phyloP scores from a whole-genome alignment of 2,329 filamentous ascomycete genomes.

The Neonectria sp. region DNA sequence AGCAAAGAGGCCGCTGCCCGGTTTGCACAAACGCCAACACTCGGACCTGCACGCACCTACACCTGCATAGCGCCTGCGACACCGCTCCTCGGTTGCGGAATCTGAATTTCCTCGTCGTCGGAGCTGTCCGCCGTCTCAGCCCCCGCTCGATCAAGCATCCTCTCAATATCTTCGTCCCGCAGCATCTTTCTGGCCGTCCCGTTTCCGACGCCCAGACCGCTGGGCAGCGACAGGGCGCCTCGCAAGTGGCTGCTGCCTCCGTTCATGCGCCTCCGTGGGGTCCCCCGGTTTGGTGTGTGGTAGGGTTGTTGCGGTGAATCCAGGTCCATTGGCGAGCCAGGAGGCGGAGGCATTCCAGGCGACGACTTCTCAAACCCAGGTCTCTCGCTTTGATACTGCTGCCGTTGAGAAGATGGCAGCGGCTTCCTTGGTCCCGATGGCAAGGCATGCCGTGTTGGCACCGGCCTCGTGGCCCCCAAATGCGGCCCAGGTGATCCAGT shows the following conservation, averaged over 20 bases:
- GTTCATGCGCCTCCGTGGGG: constrained; percentile 61
- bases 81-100: constrained; percentile 56
- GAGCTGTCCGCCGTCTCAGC: constrained; percentile 68
- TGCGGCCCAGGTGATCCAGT: constrained; percentile 54
- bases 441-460: constrained; percentile 54
- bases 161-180: constrained; percentile 70
- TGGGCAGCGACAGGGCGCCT: constrained; percentile 64
- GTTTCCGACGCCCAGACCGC: constrained; percentile 61
- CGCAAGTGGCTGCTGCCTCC: constrained; percentile 56
- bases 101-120: constrained; percentile 70
- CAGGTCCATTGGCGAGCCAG: constrained; percentile 64
- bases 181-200: constrained; percentile 57
- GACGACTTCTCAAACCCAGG: constrained; percentile 66
- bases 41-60: constrained; percentile 28
- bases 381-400: constrained; percentile 59
- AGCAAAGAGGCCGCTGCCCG: constrained; percentile 21
- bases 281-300: constrained; percentile 51
- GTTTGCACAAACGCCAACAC: neutral
- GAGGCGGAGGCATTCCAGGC: constrained; percentile 53
- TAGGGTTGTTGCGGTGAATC: constrained; percentile 54
- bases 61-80: constrained; percentile 50
- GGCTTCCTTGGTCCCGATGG: constrained; percentile 68
- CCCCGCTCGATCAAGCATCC: constrained; percentile 69
- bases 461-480: constrained; percentile 30
- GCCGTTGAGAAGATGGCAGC: constrained; percentile 64